Evolutionary conservation across 2,329 filamentous ascomycete genomes (phyloP), one percentile per base, ranked within the genome.

Genomic region (Monosporascus sp.): DNA sequence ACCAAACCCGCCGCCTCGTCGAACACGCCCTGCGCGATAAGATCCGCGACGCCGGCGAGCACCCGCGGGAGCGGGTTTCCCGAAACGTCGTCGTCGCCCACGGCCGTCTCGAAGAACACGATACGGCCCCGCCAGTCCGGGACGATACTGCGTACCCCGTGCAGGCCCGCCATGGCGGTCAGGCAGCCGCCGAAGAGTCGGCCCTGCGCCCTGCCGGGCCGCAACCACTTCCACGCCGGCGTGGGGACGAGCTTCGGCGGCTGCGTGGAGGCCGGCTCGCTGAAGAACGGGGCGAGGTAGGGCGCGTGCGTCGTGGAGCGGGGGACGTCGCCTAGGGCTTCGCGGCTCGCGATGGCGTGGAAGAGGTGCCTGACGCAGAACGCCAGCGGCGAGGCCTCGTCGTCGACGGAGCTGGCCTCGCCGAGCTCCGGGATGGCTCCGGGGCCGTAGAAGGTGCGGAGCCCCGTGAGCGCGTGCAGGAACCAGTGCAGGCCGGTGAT

Each of bases 381-480:
- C 0, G 60, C 62, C 5, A 71, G 59, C 7, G 70, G 51, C 2
- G 65, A 65, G 3, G 54, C 49, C 14, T 65, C 61, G 15, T 66
- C 59, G 2, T 61, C 56, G 6, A 54, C 37, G 0, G 63, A 55
- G 9, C 50, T 56, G 1, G 58, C 48, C 35, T 68, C 69, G 31
- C 70, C 70, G 0, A 75, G 70, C 54, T 76, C 72, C 1, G 71
- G 62, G 47, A 74, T 65, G 2, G 67, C 60, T 3, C 69, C 65
- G 2, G 74, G 74, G 0, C 74, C 74, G 59, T 76, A 76, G 50
- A 75, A 76, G 5, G 73, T 75, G 41, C 72, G 70, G 37, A 76
- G 60, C 0, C 74, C 73, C 0, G 70, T 64, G 11, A 64, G 25
- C 1, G 66, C 67, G 54, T 71, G 55, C 36, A 76, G 59, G 48